Evolutionary conservation across 768 basidiomycete genomes (phyloP), one percentile per base, ranked within the genome.

Genomic region (Pleurotus sapidus): DNA sequence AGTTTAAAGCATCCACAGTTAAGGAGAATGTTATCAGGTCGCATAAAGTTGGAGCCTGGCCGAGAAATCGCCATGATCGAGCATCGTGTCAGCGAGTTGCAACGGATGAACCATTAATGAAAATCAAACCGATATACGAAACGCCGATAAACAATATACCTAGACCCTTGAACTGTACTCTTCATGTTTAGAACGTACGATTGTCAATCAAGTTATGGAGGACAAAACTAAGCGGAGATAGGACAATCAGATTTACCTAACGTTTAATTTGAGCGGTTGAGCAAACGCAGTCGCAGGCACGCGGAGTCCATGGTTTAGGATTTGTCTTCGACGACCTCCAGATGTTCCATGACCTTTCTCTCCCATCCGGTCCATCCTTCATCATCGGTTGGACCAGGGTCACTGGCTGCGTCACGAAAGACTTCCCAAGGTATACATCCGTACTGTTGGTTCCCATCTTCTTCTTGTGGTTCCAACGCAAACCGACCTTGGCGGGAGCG

Each of bases 401-500:
- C 72, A 56, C 75, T 68, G 49, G 81, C 63, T 7, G 91, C 91
- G 47, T 77, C 78, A 61, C 83, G 74, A 61, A 95, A 87, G 17
- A 87, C 77, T 25, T 85, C 81, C 87, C 93, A 93, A 20, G 90
- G 83, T 12, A 90, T 76, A 67, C 88, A 94, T 46, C 70, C 71
- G 17, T 66, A 75, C 17, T 54, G 51, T 38, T 34, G 51, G 12
- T 18, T 42, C 18, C 51, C 51, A 59, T 88, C 87, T 58, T 76
- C 81, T 55, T 78, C 78, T 14, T 30, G 42, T 17, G 70, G 67
- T 12, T 79, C 76, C 12, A 88, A 70, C 4, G 78, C 75, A 64
- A 94, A 98, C 27, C 83, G 82, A 3, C 94, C 93, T 78, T 98
- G 97, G 39, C 91, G 81, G n/a, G 88, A 87, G 37, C 97, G 84